A percentile compares a stretch with the other conserved stretches of the same genome.
Conservation (phyloP, 495 filamentous ascomycete genomes). For the Penicillium simplicissimum region DNA sequence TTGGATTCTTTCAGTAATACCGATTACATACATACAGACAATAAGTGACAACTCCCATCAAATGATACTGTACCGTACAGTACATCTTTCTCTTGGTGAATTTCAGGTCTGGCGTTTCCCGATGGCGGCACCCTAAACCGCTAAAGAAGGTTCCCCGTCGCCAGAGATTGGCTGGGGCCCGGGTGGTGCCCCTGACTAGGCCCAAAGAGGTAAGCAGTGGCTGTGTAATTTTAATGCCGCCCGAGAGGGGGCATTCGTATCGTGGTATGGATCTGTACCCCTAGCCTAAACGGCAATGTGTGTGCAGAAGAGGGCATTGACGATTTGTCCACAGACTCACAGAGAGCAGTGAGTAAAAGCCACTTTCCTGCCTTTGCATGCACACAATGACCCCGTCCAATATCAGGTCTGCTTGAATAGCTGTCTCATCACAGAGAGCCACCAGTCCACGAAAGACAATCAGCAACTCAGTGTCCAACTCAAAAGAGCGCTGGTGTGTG, state of each 20-base stretch:
- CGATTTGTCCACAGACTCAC: too few species aligned
- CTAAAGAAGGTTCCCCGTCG: conserved; percentile 14
- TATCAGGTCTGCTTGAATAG: not conserved
- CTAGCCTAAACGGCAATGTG: not conserved
- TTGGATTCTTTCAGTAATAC: conserved; percentile 1
- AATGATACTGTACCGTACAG: not conserved
- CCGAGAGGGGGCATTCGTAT: not conserved
- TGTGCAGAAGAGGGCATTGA: not conserved
- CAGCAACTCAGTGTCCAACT: not conserved
- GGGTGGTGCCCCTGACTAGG: conserved; percentile 27
- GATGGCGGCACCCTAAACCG: conserved; percentile 14
- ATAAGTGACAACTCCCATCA: too few species aligned
- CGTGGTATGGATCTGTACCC: not conserved
- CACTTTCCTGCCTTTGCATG: not conserved
- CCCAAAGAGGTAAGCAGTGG: not conserved
- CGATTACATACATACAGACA: not conserved
- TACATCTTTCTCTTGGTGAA: not conserved
- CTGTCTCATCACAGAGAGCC: not conserved
- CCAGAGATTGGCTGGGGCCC: conserved; percentile 11
- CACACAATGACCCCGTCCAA: not conserved
- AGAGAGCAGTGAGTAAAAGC: not conserved
- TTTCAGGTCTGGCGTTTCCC: not conserved
- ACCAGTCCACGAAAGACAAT: not conserved
- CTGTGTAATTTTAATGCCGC: conserved; percentile 12
- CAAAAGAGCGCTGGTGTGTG: not conserved